Conservation (phyloP, 1,284 basidiomycete species). For the Tylopilus sp. region DNA sequence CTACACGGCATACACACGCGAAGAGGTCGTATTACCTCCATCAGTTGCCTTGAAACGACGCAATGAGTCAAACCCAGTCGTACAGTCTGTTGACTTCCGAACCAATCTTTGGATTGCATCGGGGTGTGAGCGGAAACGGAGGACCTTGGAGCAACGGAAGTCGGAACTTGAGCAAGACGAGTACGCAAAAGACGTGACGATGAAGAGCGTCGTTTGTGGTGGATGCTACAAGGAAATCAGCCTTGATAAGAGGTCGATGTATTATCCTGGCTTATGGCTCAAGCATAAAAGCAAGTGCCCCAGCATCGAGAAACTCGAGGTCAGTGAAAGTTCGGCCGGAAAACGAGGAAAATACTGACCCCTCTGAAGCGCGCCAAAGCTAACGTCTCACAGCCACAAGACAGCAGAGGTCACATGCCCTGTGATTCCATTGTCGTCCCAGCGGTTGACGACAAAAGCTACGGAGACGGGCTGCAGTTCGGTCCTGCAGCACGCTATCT, state of each 20-base stretch:
- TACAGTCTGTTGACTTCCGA: not conserved
- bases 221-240: conserved; percentile 31
- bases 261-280: conserved; percentile 34
- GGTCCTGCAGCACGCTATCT: conserved; percentile 1
- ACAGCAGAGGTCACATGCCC: not conserved
- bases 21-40: conserved; percentile 10
- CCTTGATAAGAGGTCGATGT: conserved; percentile 33
- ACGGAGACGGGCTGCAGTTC: not conserved
- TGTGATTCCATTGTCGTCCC: not conserved
- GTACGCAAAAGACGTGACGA: conserved; percentile 23
- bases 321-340: conserved; percentile 15
- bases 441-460: not conserved
- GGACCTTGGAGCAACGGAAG: conserved; percentile 29
- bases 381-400: not conserved
- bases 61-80: not conserved
- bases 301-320: conserved; percentile 25
- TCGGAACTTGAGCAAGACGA: conserved; percentile 29
- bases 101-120: conserved; percentile 11
- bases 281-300: conserved; percentile 30
- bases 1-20: conserved; percentile 11
- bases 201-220: conserved; percentile 26
- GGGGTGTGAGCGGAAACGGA: conserved; percentile 32
- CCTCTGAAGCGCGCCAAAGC: conserved; percentile 16
- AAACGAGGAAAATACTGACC: conserved; percentile 11
- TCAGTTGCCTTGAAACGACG: conserved; percentile 4